These are phyloP conservation scores for Rachicladosporium sp. DNA, from an alignment of 2,329 filamentous ascomycete genomes.

Conservation along the genomic window DNA sequence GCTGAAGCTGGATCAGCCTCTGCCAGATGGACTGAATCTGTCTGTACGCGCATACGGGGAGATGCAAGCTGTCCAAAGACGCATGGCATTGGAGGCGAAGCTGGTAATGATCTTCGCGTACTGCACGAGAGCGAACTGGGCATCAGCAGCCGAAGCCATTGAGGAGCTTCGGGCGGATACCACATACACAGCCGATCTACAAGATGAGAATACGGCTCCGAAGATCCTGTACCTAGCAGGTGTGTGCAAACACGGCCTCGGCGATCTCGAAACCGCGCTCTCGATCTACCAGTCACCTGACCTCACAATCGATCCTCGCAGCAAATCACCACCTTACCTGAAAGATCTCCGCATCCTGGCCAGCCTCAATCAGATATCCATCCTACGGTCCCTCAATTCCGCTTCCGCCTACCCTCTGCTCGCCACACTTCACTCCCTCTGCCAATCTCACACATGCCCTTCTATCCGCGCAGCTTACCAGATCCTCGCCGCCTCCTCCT, in stretches of 20 bases:
- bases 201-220: conserved; percentile 23
- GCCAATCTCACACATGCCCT: conserved; percentile 55
- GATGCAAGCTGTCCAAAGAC: conserved; percentile 1
- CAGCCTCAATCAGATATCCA: conserved; percentile 36
- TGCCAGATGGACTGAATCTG: conserved; percentile 18
- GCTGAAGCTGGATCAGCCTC: conserved; percentile 33
- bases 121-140: conserved; percentile 60
- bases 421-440: conserved; percentile 54
- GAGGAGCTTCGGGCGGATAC: conserved; percentile 11
- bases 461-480: conserved; percentile 69
- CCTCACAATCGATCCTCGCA: conserved; percentile 38
- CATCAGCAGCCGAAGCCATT: conserved; percentile 47
- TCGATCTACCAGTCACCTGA: conserved; percentile 49
- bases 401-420: conserved; percentile 49
- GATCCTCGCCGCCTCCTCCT: conserved; percentile 55
- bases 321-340: conserved; percentile 13
- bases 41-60: neutral
- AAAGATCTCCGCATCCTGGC: conserved; percentile 35
- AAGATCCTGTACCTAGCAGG: conserved; percentile 57
- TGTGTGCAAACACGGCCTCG: conserved; percentile 63
- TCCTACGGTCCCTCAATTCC: conserved; percentile 27
- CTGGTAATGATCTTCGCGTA: conserved; percentile 39
- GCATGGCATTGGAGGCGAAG: conserved; percentile 1
- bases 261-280: conserved; percentile 58
- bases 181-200: conserved; percentile 33